Evolutionary conservation across 192 early-diverging fungal genomes (phyloP), one percentile per base, ranked within the genome.

Genomic region (Neocallimastix lanati): DNA sequence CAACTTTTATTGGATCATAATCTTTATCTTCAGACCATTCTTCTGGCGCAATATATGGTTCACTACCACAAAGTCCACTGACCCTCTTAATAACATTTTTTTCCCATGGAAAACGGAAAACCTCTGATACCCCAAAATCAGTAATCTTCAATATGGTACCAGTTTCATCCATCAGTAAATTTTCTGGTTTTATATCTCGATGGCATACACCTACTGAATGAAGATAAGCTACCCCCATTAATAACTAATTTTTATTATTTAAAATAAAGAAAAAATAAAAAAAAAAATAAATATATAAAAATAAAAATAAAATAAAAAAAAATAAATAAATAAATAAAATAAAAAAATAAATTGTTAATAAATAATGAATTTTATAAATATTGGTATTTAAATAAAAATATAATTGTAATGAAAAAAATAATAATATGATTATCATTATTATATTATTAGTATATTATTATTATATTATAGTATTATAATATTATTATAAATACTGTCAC

Each of bases 31-130:
- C 37, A 38, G 37, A 38, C 37, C 86, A 90, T 81, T 88, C 88
- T 86, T 97, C 97, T 9, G 97, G 97, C 21, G 97, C 96, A 88
- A 98, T 98, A 84, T 98, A 99, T 18, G 96, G 96, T 78, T 95
- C 95, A 28, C 93, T 94, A 28, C 97, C 97, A 83, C 94, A 95
- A 77, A 96, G 85, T n/a, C 96, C 96, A 76, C 85, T 89, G 14
- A 38, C 37, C 14, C 37, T 38, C 14, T 38, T 38, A 14, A 38
- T 13, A 14, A 38, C 37, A 38, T 38, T 38, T 38, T 38, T 38
- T 83, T 95, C 92, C 91, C 95, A 97, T 50, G 92, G 92, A 33
- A 92, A 92, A 80, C 93, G 89, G 86, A 99, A 98, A 12, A 98
- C 97, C 83, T 96, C 94, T 4, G 94, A 93, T 16, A 98, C 96